A percentile compares a stretch with the other conserved stretches of the same genome.
Conservation (phyloP, 1,284 basidiomycete genomes). For the Austroboletus novae-zelandiae region DNA sequence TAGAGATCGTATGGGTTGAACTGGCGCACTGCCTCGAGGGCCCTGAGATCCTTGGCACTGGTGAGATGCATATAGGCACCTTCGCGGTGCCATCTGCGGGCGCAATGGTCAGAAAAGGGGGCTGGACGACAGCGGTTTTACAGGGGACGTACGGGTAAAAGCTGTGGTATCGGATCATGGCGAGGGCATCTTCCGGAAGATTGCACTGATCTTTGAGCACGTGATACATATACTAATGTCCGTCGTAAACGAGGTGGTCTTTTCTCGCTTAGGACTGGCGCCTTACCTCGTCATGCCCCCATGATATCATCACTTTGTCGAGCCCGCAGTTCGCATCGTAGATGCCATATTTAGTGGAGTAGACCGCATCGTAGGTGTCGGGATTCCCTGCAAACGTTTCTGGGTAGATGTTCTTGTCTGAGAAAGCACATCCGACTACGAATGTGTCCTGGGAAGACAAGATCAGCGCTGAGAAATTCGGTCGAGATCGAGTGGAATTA, state of each 20-base stretch:
- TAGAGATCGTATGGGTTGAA: slow-evolving; percentile 93
- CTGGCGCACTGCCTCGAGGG: slow-evolving; percentile 67
- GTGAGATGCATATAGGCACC: slow-evolving; percentile 79
- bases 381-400: slow-evolving; percentile 83
- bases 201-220: slow-evolving; percentile 74
- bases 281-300: slow-evolving; percentile 84
- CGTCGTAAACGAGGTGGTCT: slow-evolving; percentile 10
- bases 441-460: slow-evolving; percentile 68
- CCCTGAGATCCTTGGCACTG: slow-evolving; percentile 61
- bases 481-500: slow-evolving; percentile 27
- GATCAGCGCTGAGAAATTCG: slow-evolving; percentile 9
- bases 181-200: slow-evolving; percentile 81
- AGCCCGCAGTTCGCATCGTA: slow-evolving; percentile 85
- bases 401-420: slow-evolving; percentile 82
- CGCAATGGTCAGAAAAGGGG: slow-evolving; percentile 1
- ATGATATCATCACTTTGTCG: slow-evolving; percentile 88
- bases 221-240: slow-evolving; percentile 67
- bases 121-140: not conserved
- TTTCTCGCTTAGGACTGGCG: slow-evolving; percentile 2
- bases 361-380: slow-evolving; percentile 67
- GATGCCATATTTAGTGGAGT: slow-evolving; percentile 80
- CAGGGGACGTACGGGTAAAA: slow-evolving; percentile 75
- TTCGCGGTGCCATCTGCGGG: slow-evolving; percentile 77
- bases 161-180: slow-evolving; percentile 93
- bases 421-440: slow-evolving; percentile 83